Evolutionary conservation across 2,329 filamentous ascomycete species (phyloP), one percentile per base, ranked within the genome.

Genomic region (Neofusicoccum umdonicola): DNA sequence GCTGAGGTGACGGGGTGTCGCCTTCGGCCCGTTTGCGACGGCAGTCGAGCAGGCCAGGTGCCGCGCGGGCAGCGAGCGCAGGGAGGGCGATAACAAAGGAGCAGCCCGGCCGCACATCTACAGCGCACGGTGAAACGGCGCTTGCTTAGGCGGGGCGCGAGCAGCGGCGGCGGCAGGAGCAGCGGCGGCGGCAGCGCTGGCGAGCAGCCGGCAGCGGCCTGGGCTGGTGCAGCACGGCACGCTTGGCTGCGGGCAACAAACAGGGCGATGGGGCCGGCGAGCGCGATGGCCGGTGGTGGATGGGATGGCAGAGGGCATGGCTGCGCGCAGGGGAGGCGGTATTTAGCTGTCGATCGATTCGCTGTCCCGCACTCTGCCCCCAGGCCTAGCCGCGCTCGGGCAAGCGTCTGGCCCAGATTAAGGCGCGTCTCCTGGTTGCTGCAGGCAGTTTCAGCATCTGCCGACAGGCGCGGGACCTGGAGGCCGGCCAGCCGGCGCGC

Each of bases 51-150:
- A 27, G 51, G 51, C 34, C 51, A 37, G 51, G 52, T 56, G 52
- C 52, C 52, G 52, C 17, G 56, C 12, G 39, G 41, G 56, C 56
- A 42, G 52, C 17, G 35, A 13, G 35, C n/a, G 51, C 31, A 42
- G 54, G 19, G 39, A 44, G 54, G 56, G 56, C 2, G 56, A 60
- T 35, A 45, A 63, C 61, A 63, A 63, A 62, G 60, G 37, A 52
- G 60, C 60, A 52, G 47, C 19, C 17, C 19, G 19, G 17, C 34
- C 12, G 58, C 44, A 51, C 52, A 27, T 56, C 17, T 42, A 13
- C 37, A 56, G 51, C 51, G 52, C 52, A 41, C 52, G 52, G 52
- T 56, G 52, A 42, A 56, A 56, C 37, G 52, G 52, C 37, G 52
- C 37, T 19, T 37, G 34, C 37, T 31, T 31, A 11, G 54, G n/a